Conservation (phyloP, 1,284 basidiomycete species). For the Phylloboletellus chloephorus region DNA sequence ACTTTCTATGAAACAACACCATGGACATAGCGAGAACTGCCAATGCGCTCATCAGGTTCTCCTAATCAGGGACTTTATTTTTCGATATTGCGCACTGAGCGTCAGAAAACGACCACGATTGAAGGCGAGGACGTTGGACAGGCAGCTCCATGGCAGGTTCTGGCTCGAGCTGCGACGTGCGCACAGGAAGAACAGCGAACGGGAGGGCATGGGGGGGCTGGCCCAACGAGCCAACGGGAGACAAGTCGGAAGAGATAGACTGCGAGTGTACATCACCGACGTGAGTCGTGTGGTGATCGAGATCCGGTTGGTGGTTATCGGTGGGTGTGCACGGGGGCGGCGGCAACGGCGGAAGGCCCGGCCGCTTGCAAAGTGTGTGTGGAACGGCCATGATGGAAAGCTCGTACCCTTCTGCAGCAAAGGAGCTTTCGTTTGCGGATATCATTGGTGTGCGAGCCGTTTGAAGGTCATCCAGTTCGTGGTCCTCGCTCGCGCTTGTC, state of each 20-base stretch:
- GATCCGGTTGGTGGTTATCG: neutral
- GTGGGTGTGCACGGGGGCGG: constrained; percentile 2
- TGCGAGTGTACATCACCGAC: constrained; percentile 3
- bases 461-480: constrained; percentile 25
- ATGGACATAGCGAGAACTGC: too few relatives aligned
- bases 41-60: neutral
- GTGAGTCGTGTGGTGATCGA: neutral
- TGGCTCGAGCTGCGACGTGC: constrained; percentile 31
- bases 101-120: neutral
- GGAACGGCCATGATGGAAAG: constrained; percentile 16
- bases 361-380: neutral
- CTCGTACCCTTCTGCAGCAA: constrained; percentile 11
- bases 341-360: constrained; percentile 2
- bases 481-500: constrained; percentile 28
- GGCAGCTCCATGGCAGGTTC: constrained; percentile 32
- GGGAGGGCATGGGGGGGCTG: constrained; percentile 13
- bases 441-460: neutral
- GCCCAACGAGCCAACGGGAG: constrained; percentile 1
- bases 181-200: constrained; percentile 24
- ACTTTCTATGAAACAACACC: too few relatives aligned
- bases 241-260: neutral
- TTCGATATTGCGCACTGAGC: neutral
- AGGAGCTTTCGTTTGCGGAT: neutral
- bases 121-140: constrained; percentile 9
- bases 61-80: neutral